Evolutionary conservation across 352 stramenopile species (phyloP), one percentile per base, ranked within the genome.

Genomic region (Aphanomyces astaci): DNA sequence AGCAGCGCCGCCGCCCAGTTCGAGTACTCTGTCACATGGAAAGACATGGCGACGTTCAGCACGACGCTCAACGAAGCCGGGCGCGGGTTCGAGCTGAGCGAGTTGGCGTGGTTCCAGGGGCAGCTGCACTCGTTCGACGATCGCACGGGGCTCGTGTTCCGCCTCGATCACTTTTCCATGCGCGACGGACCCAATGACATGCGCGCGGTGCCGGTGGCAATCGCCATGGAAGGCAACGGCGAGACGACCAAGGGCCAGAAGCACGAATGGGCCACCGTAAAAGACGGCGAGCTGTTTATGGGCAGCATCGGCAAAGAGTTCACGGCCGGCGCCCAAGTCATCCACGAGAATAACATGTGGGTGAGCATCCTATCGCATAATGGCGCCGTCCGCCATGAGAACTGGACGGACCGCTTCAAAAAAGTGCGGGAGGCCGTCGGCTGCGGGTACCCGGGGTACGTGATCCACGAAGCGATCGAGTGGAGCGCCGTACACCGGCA

Each of bases 211-310:
- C 96, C 96, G 17, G 78, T 95, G 71, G 94, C 97, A 73, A 98
- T 99, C 59, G 80, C 98, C 57, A 98, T 98, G 78, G 97, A 99
- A 79, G 96, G 97, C 66, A 87, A 98, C 63, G 97, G 96, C 5
- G 75, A 97, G 30, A 93, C 92, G 13, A 88, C 96, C 59, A 99
- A 99, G 80, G 97, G 96, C 17, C 97, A 99, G 86, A 99, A 99
- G 76, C 96, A 95, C 78, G 97, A 99, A 80, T 99, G 97, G 97
- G 92, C 95, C 3, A 99, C 97, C 0, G 94, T 99, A 64, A 99
- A 99, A 77, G 93, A 99, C 77, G 94, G 85, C 36, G 89, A 98
- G 75, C 80, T 99, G n/a, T 97, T 95, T 67, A 95, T 99, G 76
- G 97, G 97, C 48, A 98, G 85, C 64, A 92, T 97, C 17, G 94